Base-by-base conservation (phyloP, 2,329 filamentous ascomycete genomes). In the Aspergillus felis region DNA sequence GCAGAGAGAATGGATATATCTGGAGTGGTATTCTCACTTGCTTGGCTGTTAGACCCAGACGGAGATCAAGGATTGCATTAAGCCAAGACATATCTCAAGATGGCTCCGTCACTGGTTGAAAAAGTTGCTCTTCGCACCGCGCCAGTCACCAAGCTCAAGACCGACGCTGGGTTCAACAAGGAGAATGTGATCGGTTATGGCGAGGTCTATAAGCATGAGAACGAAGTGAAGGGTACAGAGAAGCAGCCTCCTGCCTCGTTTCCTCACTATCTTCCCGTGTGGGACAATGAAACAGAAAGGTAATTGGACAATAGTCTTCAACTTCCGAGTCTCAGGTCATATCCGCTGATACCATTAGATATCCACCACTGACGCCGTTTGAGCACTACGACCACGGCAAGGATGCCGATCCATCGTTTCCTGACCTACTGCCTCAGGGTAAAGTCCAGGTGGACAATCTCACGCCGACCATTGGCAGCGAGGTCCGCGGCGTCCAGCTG, bases 331-430 rank as follows among this genome's bases (percentile, higher is more conserved):
- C 41, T n/a, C 17, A 20, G 7, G 41, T 44, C 10, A 22, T 4
- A 44, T 10, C 22, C n/a, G 20, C 53, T 63, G 53, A 61, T 24
- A 6, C 2, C 2, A 2, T 50, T 54, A 86, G 73, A 81, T 80
- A 75, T 66, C 80, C 84, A 56, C 87, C 89, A 6, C 80, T 90
- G 7, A 76, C 87, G 60, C 84, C 82, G 0, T 92, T 91, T 65
- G 81, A 88, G 68, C 88, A 91, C 70, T 83, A 84, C 61, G 89
- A 93, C 56, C 89, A 89, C 66, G 90, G 89, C 64, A 87, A 87
- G 66, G 87, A 91, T 64, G 89, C 90, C 50, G 87, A 92, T 68
- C 78, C 83, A 1, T 76, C 79, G 1, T 91, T 88, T 66, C 82
- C 85, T 0, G 88, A 92, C 61, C 83, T 93, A 2, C 78, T 93